A percentile compares a stretch with the other conserved stretches of the same genome.
phyloP scores from a whole-genome alignment of 2,329 filamentous ascomycete species.

The Cytospora leucostoma region DNA sequence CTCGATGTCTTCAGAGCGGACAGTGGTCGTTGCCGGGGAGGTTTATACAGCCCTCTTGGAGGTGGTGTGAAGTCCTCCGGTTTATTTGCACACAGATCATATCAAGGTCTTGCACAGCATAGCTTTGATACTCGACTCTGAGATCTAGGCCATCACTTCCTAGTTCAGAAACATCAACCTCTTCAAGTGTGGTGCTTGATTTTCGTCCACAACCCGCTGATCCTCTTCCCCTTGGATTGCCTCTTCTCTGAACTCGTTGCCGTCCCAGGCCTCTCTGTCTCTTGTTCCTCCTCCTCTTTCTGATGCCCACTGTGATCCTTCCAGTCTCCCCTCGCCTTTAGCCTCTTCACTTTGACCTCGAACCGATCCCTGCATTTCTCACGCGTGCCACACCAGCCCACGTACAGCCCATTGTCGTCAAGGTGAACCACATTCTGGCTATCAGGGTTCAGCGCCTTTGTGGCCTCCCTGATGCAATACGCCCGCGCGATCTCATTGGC shows the following conservation, averaged over 20 bases:
- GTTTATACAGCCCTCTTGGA: too few relatives aligned
- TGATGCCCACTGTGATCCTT: constrained; percentile 4
- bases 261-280: constrained; percentile 11
- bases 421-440: constrained; percentile 17
- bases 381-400: constrained; percentile 19
- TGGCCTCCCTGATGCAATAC: constrained; percentile 22
- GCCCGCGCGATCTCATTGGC: constrained; percentile 23
- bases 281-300: neutral
- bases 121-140: too few relatives aligned
- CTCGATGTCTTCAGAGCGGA: too few relatives aligned
- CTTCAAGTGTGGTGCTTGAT: neutral
- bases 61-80: too few relatives aligned
- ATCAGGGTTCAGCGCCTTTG: constrained; percentile 5
- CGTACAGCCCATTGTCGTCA: constrained; percentile 24
- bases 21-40: too few relatives aligned
- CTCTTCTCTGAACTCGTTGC: constrained; percentile 7
- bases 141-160: too few relatives aligned
- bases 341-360: constrained; percentile 21
- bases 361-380: constrained; percentile 24
- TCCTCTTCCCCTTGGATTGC: neutral
- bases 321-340: constrained; percentile 20
- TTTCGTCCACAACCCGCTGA: constrained; percentile 15
- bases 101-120: too few relatives aligned
- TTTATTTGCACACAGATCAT: too few relatives aligned
- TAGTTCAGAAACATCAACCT: neutral